Evolutionary conservation across 345 rosid species (phyloP).

Genomic region (Eutrema yunnanense): DNA sequence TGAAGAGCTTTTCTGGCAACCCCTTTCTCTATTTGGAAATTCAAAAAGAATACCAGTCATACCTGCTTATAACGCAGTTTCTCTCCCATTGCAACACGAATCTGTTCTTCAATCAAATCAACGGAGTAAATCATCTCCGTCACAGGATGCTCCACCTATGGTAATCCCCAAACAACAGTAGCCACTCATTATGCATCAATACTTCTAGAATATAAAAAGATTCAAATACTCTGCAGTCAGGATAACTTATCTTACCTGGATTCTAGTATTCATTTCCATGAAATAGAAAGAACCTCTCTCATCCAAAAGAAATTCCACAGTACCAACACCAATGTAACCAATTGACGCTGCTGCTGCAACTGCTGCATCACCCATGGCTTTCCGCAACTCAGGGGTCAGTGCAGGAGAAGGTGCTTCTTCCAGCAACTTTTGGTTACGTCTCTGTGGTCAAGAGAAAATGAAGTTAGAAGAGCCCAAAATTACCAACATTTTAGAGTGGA

Average conservation of each 20-base stretch:
- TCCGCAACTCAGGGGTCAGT: constrained; percentile 83
- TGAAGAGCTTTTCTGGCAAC: background rate
- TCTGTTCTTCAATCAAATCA: constrained; percentile 98
- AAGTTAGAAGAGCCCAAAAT: background rate
- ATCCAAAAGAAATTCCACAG: constrained; percentile 94
- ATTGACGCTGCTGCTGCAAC: constrained; percentile 99
- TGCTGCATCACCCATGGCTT: constrained; percentile 99
- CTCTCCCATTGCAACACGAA: constrained; percentile 96
- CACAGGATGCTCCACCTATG: constrained; percentile 97
- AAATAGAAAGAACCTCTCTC: constrained; percentile 97
- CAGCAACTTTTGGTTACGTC: constrained; percentile 90
- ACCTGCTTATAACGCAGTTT: constrained; percentile 88
- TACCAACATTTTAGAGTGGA: background rate
- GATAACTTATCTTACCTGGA: constrained; percentile 53
- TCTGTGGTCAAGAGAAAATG: constrained; percentile 38
- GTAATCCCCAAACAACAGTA: constrained; percentile 8
- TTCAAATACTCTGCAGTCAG: background rate
- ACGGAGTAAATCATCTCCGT: constrained; percentile 98
- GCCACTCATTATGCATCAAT: background rate
- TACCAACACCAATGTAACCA: constrained; percentile 96
- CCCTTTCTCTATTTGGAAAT: background rate
- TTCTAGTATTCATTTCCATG: constrained; percentile 99
- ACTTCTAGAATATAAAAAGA: background rate
- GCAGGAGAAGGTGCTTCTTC: constrained; percentile 99
- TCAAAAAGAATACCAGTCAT: background rate